A percentile compares a stretch with the other conserved stretches of the same genome.
These are phyloP conservation scores for Pleurotus tuoliensis DNA, from an alignment of 768 basidiomycete genomes.

Conservation along the genomic window DNA sequence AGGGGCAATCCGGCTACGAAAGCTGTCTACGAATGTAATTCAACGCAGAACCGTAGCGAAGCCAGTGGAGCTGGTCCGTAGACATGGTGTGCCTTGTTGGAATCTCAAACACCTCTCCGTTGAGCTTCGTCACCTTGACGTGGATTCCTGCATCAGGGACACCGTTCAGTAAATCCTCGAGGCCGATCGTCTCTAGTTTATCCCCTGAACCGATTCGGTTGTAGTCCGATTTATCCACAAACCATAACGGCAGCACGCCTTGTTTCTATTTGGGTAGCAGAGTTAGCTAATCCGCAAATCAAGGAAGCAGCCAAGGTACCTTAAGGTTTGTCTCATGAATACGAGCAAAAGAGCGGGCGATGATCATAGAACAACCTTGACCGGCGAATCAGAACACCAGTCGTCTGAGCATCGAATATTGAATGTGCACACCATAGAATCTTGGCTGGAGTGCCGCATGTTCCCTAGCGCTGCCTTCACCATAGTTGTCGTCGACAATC, in stretches of 20 bases:
- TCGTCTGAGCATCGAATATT: not conserved
- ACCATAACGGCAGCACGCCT: conserved; percentile 95
- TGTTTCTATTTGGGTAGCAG: conserved; percentile 67
- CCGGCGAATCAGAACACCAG: not conserved
- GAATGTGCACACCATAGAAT: conserved; percentile 64
- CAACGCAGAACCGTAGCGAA: conserved; percentile 82
- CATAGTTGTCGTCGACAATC: conserved; percentile 95
- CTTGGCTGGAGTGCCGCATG: conserved; percentile 97
- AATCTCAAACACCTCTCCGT: conserved; percentile 64
- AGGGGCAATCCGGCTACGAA: not conserved
- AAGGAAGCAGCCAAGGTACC: conserved; percentile 33
- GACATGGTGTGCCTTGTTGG: conserved; percentile 87
- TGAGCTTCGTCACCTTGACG: conserved; percentile 63
- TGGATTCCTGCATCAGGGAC: conserved; percentile 42
- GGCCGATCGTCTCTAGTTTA: conserved; percentile 76
- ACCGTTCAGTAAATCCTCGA: conserved; percentile 59
- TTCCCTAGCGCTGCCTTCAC: conserved; percentile 96
- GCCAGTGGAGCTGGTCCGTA: conserved; percentile 85
- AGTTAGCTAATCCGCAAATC: conserved; percentile 9
- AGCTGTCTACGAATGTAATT: conserved; percentile 78
- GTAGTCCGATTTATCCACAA: conserved; percentile 84
- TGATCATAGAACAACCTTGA: conserved; percentile 77
- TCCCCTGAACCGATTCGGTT: conserved; percentile 79
- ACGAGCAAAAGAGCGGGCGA: conserved; percentile 93
- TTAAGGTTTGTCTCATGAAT: conserved; percentile 99